phyloP scores from a whole-genome alignment of 2,329 filamentous ascomycete genomes.

The Paecilomyces sp. region DNA sequence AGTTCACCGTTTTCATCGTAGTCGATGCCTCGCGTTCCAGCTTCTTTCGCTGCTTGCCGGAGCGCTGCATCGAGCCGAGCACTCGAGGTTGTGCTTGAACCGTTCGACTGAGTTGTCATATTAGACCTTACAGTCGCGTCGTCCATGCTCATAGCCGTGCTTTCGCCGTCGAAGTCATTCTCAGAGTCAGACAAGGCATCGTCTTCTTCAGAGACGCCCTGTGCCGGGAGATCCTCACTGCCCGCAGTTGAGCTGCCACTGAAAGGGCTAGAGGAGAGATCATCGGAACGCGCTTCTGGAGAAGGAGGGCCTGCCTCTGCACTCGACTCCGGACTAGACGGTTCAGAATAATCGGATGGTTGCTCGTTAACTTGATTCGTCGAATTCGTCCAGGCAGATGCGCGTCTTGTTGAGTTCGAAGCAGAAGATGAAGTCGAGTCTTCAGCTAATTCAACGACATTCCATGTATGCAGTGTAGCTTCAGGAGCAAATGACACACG shows the following conservation, averaged over 20 bases:
- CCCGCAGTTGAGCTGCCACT: conserved; percentile 51
- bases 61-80: conserved; percentile 71
- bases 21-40: conserved; percentile 63
- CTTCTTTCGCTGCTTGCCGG: conserved; percentile 64
- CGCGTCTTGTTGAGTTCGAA: conserved; percentile 67
- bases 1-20: conserved; percentile 59
- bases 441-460: conserved; percentile 81
- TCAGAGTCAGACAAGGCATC: conserved; percentile 44
- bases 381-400: conserved; percentile 51
- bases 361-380: conserved; percentile 19
- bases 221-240: conserved; percentile 34
- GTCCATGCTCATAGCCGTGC: conserved; percentile 76
- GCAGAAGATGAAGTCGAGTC: conserved; percentile 73
- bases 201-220: conserved; percentile 24
- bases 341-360: conserved; percentile 46
- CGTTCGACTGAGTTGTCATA: conserved; percentile 53
- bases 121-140: conserved; percentile 65
- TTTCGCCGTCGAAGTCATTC: conserved; percentile 52
- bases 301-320: conserved; percentile 51
- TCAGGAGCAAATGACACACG: conserved; percentile 96
- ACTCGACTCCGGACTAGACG: conserved; percentile 55
- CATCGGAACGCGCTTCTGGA: conserved; percentile 59
- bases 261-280: conserved; percentile 70
- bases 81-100: conserved; percentile 57
- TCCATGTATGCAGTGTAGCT: conserved; percentile 94